Evolutionary conservation across 441 rosid species (phyloP), one percentile per base, ranked within the genome.

Genomic region (Erodium chrysanthum): DNA sequence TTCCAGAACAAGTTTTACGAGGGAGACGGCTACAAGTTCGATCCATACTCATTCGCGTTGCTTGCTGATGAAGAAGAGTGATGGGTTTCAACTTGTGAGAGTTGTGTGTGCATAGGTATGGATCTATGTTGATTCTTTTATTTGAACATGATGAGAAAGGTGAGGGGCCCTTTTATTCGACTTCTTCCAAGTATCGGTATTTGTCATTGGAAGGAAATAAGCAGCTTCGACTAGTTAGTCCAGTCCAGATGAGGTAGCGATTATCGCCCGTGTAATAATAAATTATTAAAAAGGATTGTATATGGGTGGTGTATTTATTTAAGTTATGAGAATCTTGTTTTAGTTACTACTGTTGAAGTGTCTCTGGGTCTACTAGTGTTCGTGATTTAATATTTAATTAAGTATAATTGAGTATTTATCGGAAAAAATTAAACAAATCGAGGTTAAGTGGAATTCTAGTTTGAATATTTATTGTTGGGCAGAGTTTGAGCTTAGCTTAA

Each of bases 1-100:
- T 93, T 87, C 81, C 91, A 87, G 65, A 91, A 86, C 86, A 94
- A 91, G 81, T 93, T 89, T 78, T 94, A 89, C 50, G 96, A 91
- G 76, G 98, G 97, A 60, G 92, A 89, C 58, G 97, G 98, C 40
- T 91, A 88, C 79, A 88, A 86, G 76, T 91, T 91, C 81, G 68
- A 69, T 67, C 98, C 98, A 18, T 94, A 84, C 75, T 82, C 96
- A 27, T 91, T 91, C 58, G 68, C 81, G 7, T 70, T 79, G 14
- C 50, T 77, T 0, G 71, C 60, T 4, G 82, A 80, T 7, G 96
- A 91, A 60, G 93, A 82, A 4, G 93, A 86, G 44, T 91, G 81
- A 87, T 67, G 18, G 18, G n/a, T 15, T 15, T 54, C 58, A 8
- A 17, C 21, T 15, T 5, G 22, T 9, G 0, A 42, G n/a, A 42